Percentiles rank a stretch among this genome's conserved stretches.
Conservation (phyloP, 192 early-diverging fungal genomes). For the Spizellomyces sp. region DNA sequence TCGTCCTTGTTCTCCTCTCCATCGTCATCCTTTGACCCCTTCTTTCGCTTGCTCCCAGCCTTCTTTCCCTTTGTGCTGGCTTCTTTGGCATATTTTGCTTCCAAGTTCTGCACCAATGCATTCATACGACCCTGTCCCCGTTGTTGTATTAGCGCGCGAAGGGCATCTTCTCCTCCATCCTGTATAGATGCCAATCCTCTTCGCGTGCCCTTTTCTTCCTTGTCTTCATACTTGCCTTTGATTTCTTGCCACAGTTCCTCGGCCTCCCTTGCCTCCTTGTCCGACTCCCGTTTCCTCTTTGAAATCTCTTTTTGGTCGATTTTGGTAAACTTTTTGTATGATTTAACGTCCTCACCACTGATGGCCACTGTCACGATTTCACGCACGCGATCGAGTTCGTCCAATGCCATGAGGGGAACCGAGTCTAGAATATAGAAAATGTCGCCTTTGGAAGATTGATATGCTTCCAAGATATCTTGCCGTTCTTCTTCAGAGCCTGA, state of each 20-base stretch:
- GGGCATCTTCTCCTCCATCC: slow-evolving; percentile 43
- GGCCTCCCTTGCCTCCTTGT: slow-evolving; percentile 21
- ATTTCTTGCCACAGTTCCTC: neutral
- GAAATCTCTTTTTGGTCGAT: slow-evolving; percentile 40
- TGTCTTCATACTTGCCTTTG: slow-evolving; percentile 38
- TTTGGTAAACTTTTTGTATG: slow-evolving; percentile 54
- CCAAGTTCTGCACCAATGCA: slow-evolving; percentile 24
- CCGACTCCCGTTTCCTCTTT: slow-evolving; percentile 58
- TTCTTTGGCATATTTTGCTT: slow-evolving; percentile 30
- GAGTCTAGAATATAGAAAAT: slow-evolving; percentile 67
- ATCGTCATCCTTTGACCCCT: slow-evolving; percentile 12
- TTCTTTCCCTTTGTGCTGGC: slow-evolving; percentile 29
- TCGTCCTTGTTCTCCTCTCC: slow-evolving; percentile 3
- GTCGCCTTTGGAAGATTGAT: slow-evolving; percentile 67
- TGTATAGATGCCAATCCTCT: slow-evolving; percentile 50
- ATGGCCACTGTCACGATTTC: slow-evolving; percentile 70
- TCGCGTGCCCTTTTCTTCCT: slow-evolving; percentile 33
- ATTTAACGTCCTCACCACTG: slow-evolving; percentile 50
- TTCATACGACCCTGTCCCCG: slow-evolving; percentile 22
- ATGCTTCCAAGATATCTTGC: slow-evolving; percentile 68
- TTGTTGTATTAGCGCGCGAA: slow-evolving; percentile 54
- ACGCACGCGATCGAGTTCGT: slow-evolving; percentile 67
- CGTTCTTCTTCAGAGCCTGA: slow-evolving; percentile 75
- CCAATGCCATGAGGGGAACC: slow-evolving; percentile 61
- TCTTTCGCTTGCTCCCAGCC: slow-evolving; percentile 10